phyloP scores from a whole-genome alignment of 441 rosid genomes.

The Bruguiera hainesii region DNA sequence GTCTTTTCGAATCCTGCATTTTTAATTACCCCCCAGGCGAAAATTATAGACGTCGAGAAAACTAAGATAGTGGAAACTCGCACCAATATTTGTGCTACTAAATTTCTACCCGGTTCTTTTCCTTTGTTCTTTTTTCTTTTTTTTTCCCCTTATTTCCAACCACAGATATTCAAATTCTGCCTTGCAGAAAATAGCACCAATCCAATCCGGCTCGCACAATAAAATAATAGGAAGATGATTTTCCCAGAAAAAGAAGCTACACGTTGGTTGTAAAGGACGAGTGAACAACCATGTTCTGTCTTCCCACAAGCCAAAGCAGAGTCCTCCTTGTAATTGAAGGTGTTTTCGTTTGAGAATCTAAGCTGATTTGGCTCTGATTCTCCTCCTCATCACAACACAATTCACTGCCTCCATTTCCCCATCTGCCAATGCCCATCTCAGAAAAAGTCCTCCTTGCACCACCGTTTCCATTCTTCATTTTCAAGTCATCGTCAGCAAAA shows the following conservation, averaged over 20 bases:
- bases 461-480: constrained; percentile 23
- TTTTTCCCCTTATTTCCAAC: constrained; percentile 14
- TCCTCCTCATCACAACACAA: constrained; percentile 49
- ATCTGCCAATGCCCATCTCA: constrained; percentile 36
- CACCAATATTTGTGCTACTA: constrained; percentile 19
- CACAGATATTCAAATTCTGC: constrained; percentile 29
- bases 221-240: constrained; percentile 20
- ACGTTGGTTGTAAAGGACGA: constrained; percentile 52
- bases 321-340: constrained; percentile 96
- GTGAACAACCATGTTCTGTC: constrained; percentile 90
- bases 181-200: too few species aligned
- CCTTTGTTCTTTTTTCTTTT: constrained; percentile 2
- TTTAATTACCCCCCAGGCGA: not conserved
- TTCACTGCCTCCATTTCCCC: constrained; percentile 37
- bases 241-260: constrained; percentile 37
- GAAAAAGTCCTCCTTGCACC: constrained; percentile 28
- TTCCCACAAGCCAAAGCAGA: constrained; percentile 80
- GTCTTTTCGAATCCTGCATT: not conserved
- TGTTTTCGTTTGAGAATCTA: constrained; percentile 50
- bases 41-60: not conserved
- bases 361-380: constrained; percentile 43
- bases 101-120: not conserved
- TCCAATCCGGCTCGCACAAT: constrained; percentile 19
- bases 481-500: constrained; percentile 23
- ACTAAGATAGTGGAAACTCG: not conserved